Evolutionary conservation across 352 stramenopile genomes (phyloP).

Genomic region (Phytophthora nicotianae): DNA sequence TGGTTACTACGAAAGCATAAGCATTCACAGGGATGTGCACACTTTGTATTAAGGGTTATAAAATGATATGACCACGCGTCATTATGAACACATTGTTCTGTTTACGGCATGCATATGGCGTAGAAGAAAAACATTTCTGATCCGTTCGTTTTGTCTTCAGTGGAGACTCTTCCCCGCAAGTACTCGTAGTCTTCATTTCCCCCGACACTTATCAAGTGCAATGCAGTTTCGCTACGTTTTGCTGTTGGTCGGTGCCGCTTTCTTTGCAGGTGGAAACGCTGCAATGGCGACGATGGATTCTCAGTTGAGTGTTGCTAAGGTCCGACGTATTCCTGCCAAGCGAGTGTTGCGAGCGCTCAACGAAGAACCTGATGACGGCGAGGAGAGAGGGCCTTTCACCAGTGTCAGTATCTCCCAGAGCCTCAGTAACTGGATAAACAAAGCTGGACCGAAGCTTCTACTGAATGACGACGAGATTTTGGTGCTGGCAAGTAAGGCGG

Average conservation of each 20-base stretch:
- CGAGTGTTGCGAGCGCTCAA: background rate
- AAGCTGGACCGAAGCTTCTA: background rate
- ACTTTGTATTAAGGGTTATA: too few relatives aligned
- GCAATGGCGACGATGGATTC: background rate
- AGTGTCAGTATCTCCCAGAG: background rate
- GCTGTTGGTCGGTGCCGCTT: background rate
- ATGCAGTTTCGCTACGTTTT: background rate
- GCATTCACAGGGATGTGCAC: too few relatives aligned
- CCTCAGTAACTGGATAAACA: background rate
- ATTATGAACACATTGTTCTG: too few relatives aligned
- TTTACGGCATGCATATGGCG: too few relatives aligned
- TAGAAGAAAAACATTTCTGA: too few relatives aligned
- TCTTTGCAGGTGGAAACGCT: conserved; percentile 6
- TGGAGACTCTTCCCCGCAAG: too few relatives aligned
- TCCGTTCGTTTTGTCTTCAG: too few relatives aligned
- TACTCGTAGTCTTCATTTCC: too few relatives aligned
- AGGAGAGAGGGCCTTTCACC: background rate
- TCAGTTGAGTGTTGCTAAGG: background rate
- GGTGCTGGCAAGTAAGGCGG: background rate
- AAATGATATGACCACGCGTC: too few relatives aligned
- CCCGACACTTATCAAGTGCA: background rate
- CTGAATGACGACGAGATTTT: background rate
- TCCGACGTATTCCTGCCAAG: background rate
- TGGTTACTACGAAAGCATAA: too few relatives aligned
- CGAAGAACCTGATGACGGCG: background rate